A percentile compares a stretch with the other conserved stretches of the same genome.
Conservation (phyloP, 805 yeast species). For the Hanseniaspora jakobsenii region DNA sequence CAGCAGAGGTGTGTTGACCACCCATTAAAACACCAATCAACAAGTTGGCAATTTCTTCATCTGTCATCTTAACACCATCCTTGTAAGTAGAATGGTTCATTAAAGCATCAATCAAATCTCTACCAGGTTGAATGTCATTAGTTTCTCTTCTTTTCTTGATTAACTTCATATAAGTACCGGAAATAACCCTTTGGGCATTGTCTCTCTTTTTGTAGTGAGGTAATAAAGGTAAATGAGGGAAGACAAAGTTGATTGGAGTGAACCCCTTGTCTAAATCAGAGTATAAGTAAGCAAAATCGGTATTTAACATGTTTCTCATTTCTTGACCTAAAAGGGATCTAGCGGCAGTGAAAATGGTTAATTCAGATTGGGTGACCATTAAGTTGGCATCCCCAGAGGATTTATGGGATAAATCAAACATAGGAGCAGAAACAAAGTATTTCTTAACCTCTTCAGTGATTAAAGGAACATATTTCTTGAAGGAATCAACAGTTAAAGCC, state of each 20-base stretch:
- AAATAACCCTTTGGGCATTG: slow-evolving; percentile 69
- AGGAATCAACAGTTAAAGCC: slow-evolving; percentile 76
- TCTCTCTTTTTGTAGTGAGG: slow-evolving; percentile 79
- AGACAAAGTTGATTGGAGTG: slow-evolving; percentile 89
- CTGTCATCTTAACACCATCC: slow-evolving; percentile 91
- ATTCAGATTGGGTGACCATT: slow-evolving; percentile 79
- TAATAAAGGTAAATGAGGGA: slow-evolving; percentile 75
- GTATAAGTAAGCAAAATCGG: slow-evolving; percentile 72
- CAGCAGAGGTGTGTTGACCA: slow-evolving; percentile 95
- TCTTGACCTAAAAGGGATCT: slow-evolving; percentile 85
- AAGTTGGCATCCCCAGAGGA: slow-evolving; percentile 49
- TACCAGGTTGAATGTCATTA: slow-evolving; percentile 58
- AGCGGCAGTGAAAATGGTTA: slow-evolving; percentile 93
- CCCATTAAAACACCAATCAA: slow-evolving; percentile 96
- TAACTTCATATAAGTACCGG: slow-evolving; percentile 67
- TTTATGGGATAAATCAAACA: slow-evolving; percentile 34
- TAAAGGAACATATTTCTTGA: slow-evolving; percentile 74
- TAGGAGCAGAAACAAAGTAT: slow-evolving; percentile 46
- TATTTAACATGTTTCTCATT: slow-evolving; percentile 69
- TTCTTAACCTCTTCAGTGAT: slow-evolving; percentile 64
- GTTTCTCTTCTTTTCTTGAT: slow-evolving; percentile 60
- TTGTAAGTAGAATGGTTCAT: slow-evolving; percentile 75
- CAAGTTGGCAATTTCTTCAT: slow-evolving; percentile 84
- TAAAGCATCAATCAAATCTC: slow-evolving; percentile 82
- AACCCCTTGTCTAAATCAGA: slow-evolving; percentile 93